These are phyloP conservation scores for Leccinum variicolor DNA, from an alignment of 768 basidiomycete genomes.

Conservation along the genomic window DNA sequence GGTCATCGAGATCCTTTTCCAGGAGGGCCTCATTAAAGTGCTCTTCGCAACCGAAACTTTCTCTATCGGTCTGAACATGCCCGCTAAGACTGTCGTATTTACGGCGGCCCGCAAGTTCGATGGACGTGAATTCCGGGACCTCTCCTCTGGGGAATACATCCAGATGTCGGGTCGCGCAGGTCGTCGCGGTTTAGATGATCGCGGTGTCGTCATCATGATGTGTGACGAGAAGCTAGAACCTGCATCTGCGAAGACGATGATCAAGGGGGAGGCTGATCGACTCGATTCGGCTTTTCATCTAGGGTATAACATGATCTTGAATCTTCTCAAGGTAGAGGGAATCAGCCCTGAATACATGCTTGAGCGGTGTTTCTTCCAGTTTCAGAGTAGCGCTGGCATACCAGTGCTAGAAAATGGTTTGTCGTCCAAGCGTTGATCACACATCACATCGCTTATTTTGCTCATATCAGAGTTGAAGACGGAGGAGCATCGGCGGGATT, in stretches of 20 bases:
- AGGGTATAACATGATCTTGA: slow-evolving; percentile 99
- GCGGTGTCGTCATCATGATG: slow-evolving; percentile 99
- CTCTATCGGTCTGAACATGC: slow-evolving; percentile 98
- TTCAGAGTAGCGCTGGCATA: slow-evolving; percentile 92
- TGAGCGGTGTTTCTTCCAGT: slow-evolving; percentile 96
- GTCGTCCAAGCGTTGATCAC: slow-evolving; percentile 19
- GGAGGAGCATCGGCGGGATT: slow-evolving; percentile 64
- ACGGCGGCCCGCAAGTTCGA: slow-evolving; percentile 95
- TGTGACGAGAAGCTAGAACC: slow-evolving; percentile 98
- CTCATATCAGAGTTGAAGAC: slow-evolving; percentile 59
- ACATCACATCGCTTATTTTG: not conserved
- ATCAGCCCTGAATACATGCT: slow-evolving; percentile 99
- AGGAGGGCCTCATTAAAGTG: slow-evolving; percentile 96
- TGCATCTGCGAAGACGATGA: slow-evolving; percentile 87
- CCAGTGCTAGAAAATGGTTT: slow-evolving; percentile 80
- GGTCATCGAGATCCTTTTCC: slow-evolving; percentile 98
- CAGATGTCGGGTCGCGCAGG: slow-evolving; percentile 99
- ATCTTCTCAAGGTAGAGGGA: slow-evolving; percentile 97
- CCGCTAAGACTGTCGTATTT: slow-evolving; percentile 99
- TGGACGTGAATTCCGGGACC: slow-evolving; percentile 88
- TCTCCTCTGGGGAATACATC: slow-evolving; percentile 96
- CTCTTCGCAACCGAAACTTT: slow-evolving; percentile 99
- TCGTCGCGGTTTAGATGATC: slow-evolving; percentile 92
- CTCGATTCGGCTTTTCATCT: slow-evolving; percentile 98
- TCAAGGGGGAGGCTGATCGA: slow-evolving; percentile 96